phyloP scores from a whole-genome alignment of 768 basidiomycete species.

The Exidia glandulosa region DNA sequence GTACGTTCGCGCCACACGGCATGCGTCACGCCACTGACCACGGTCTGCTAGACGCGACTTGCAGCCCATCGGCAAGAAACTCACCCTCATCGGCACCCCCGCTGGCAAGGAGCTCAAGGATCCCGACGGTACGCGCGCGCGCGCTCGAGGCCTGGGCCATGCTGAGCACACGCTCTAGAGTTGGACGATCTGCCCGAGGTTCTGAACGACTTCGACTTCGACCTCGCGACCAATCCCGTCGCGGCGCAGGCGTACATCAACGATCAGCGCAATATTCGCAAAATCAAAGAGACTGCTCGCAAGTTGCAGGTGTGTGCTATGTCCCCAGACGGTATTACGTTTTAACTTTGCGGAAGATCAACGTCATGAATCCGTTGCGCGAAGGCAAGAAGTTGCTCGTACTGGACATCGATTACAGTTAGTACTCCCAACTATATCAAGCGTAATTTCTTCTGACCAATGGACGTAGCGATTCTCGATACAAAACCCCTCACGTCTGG shows the following conservation, averaged over 20 bases:
- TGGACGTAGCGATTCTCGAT: conserved; percentile 57
- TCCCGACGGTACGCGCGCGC: conserved; percentile 38
- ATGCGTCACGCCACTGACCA: conserved; percentile 1
- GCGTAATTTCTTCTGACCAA: not conserved
- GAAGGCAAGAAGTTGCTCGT: conserved; percentile 73
- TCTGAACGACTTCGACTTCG: conserved; percentile 73
- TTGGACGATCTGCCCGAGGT: conserved; percentile 57
- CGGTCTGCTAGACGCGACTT: conserved; percentile 41
- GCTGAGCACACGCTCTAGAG: conserved; percentile 27
- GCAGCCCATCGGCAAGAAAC: conserved; percentile 56
- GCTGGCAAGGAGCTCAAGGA: conserved; percentile 80
- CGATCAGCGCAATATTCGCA: conserved; percentile 72
- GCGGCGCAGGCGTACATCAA: conserved; percentile 47
- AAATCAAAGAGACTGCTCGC: conserved; percentile 61
- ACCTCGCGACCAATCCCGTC: conserved; percentile 55
- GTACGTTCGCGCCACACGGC: conserved; percentile 25
- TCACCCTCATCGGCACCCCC: conserved; percentile 78
- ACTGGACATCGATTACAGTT: conserved; percentile 20
- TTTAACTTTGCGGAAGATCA: conserved; percentile 18
- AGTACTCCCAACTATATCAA: not conserved
- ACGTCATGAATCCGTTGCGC: conserved; percentile 67
- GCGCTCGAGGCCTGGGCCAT: not conserved
- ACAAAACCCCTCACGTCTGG: conserved; percentile 79
- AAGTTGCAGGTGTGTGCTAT: conserved; percentile 30
- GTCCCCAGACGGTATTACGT: not conserved